Evolutionary conservation across 768 basidiomycete genomes (phyloP).

Genomic region (Trametes sanguinea): DNA sequence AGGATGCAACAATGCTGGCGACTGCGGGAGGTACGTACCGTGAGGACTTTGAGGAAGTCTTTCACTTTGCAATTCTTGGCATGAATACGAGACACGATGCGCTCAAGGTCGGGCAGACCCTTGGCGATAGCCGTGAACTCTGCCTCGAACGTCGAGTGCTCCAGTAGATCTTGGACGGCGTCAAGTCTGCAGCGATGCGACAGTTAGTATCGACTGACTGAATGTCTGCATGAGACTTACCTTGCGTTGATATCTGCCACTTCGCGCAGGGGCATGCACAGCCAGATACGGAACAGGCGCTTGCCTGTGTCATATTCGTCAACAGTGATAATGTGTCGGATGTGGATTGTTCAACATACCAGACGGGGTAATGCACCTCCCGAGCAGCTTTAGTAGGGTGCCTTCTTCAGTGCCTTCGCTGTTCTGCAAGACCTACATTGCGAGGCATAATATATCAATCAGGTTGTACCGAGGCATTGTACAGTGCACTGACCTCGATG

Average conservation of each 20-base stretch:
- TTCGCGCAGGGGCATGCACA: constrained; percentile 87
- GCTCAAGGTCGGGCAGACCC: constrained; percentile 88
- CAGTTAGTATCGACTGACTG: background rate
- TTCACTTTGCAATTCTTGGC: constrained; percentile 86
- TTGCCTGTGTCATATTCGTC: constrained; percentile 57
- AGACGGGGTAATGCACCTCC: constrained; percentile 87
- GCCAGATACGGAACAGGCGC: constrained; percentile 94
- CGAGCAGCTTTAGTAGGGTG: constrained; percentile 78
- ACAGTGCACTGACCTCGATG: constrained; percentile 64
- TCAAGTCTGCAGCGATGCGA: constrained; percentile 62
- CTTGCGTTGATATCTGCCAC: constrained; percentile 85
- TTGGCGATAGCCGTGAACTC: constrained; percentile 78
- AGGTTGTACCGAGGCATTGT: background rate
- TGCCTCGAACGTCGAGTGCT: constrained; percentile 73
- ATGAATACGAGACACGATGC: constrained; percentile 92
- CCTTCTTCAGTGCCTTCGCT: constrained; percentile 94
- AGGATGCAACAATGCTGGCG: background rate
- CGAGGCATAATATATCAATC: background rate
- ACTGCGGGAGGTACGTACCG: constrained; percentile 41
- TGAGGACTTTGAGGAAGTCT: constrained; percentile 85
- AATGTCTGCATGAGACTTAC: constrained; percentile 40
- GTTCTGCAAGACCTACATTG: constrained; percentile 73
- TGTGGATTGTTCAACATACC: constrained; percentile 48
- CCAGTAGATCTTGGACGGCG: constrained; percentile 89
- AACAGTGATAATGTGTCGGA: background rate